Evolutionary conservation across 2,329 filamentous ascomycete species (phyloP), one percentile per base, ranked within the genome.

Genomic region (Phyllachora maydis): DNA sequence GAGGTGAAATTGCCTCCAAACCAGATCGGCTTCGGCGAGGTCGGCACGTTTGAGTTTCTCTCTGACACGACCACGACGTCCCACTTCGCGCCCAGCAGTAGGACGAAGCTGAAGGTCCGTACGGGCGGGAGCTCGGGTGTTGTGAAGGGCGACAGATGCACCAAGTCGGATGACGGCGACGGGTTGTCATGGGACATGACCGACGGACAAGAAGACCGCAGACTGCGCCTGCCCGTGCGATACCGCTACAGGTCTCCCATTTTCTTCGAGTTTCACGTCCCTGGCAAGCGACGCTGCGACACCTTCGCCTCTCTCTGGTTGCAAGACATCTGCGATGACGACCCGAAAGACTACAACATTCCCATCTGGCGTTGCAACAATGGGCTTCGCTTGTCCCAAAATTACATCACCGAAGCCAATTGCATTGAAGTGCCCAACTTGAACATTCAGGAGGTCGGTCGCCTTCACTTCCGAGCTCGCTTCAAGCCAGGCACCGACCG

Each of bases 401-500:
- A 92, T 42, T 93, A 85, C 45, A 75, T 93, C 37, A 91, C 79
- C 0, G 68, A 82, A 29, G 58, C 71, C 11, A 91, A 88, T 39
- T 70, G 64, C 42, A 48, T 56, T 7, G 50, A 61, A 2, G 60
- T 79, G 8, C 74, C 78, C 0, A 77, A 82, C 21, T 57, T 92
- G 2, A 62, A 81, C 21, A 57, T 92, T 8, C 59, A 77, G 29
- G 74, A 88, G 42, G 55, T 92, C 18, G 85, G 85, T 2, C 71
- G 82, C 2, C 52, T 95, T 8, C 65, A 68, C 17, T 92, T 95
- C 58, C 58, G 59, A 2, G 78, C 68, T 8, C 63, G 70, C 8
- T 95, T 95, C 55, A 90, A 88, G 32, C 71, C 83, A 1, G 85
- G 85, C 9, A 91, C 79, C 23, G 83, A 93, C 42, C 68, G 78